phyloP scores from a whole-genome alignment of 371 early-diverging fungal genomes.

The Umbelopsis sp. region DNA sequence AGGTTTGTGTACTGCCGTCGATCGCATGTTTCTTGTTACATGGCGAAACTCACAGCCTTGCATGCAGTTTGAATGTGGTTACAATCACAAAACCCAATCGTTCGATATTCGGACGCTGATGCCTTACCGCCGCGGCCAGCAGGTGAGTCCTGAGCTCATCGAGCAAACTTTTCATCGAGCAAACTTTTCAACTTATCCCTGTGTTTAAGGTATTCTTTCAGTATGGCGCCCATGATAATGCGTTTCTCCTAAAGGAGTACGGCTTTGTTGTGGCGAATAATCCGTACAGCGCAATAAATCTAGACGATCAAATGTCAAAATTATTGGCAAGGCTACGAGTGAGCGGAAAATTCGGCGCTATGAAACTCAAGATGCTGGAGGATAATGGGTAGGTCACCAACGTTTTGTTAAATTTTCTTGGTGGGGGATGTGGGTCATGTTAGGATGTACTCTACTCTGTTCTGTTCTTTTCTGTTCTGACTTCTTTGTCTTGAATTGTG shows the following conservation, averaged over 20 bases:
- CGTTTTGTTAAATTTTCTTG: neutral
- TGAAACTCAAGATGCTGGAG: constrained; percentile 52
- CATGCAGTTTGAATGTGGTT: constrained; percentile 56
- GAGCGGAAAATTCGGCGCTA: constrained; percentile 38
- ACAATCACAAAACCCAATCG: constrained; percentile 50
- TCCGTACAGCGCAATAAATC: constrained; percentile 50
- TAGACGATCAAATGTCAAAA: constrained; percentile 54
- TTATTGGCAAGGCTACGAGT: constrained; percentile 36
- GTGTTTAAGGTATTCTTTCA: constrained; percentile 51
- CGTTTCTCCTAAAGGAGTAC: constrained; percentile 62
- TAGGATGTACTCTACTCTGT: neutral
- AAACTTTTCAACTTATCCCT: neutral
- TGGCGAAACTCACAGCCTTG: neutral
- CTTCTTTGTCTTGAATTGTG: neutral
- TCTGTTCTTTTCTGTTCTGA: too few relatives aligned
- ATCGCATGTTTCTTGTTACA: neutral
- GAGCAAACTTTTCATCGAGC: too few relatives aligned
- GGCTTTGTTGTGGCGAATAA: constrained; percentile 60
- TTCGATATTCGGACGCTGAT: constrained; percentile 61
- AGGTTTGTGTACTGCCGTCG: constrained; percentile 24
- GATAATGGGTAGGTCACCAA: constrained; percentile 46
- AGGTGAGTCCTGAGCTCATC: constrained; percentile 29
- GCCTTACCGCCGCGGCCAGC: constrained; percentile 59
- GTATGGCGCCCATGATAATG: constrained; percentile 65
- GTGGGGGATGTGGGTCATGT: neutral